Conservation (phyloP, 2,329 filamentous ascomycete species). For the Akanthomyces dipterigenus region DNA sequence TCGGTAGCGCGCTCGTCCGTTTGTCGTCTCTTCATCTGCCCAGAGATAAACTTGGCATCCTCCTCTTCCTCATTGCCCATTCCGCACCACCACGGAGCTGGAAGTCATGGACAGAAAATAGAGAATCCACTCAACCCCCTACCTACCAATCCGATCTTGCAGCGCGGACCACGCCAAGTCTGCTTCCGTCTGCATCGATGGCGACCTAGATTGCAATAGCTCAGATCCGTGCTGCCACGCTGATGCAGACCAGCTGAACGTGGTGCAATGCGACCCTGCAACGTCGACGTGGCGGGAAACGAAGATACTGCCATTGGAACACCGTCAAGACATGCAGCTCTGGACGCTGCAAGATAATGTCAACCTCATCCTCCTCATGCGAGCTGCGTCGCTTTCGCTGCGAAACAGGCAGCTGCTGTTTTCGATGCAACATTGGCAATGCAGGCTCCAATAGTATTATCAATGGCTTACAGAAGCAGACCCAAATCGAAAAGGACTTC, state of each 20-base stretch:
- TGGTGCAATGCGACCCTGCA: not conserved
- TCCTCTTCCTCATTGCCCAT: not conserved
- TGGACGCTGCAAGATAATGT: not conserved
- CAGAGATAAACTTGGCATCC: not conserved
- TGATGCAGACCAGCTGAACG: not conserved
- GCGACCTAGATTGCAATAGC: constrained; percentile 3
- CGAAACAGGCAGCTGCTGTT: not conserved
- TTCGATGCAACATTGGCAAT: not conserved
- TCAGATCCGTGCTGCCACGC: constrained; percentile 5
- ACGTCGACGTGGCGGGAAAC: not conserved
- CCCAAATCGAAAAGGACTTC: not conserved
- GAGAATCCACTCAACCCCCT: not conserved
- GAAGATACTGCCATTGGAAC: not conserved
- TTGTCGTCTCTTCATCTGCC: not conserved
- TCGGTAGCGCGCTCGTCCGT: not conserved
- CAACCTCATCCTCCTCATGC: not conserved
- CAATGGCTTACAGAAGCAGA: not conserved
- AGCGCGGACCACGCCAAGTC: not conserved
- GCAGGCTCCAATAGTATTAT: not conserved
- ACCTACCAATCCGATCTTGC: not conserved
- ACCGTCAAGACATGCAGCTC: not conserved
- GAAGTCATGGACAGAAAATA: not conserved
- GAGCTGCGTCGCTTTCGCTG: not conserved
- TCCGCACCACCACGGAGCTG: not conserved
- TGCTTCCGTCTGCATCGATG: not conserved